phyloP scores from a whole-genome alignment of 1,284 basidiomycete species.

The Wolfiporia cocos region DNA sequence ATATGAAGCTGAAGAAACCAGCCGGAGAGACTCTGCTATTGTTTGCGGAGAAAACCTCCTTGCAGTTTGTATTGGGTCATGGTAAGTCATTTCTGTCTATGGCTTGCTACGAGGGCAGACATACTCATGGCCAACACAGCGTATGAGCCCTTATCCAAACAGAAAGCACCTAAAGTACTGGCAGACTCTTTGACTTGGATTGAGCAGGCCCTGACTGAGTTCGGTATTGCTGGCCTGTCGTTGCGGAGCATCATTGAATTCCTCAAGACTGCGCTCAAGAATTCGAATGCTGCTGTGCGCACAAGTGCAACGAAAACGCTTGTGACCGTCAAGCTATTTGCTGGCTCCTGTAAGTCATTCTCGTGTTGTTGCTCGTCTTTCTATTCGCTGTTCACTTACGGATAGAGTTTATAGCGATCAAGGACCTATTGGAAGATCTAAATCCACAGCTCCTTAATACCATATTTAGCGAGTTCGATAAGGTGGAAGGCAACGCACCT shows the following conservation, averaged over 20 bases:
- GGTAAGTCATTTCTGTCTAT: constrained; percentile 41
- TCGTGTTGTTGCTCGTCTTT: background rate
- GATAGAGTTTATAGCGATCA: constrained; percentile 59
- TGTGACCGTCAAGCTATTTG: constrained; percentile 89
- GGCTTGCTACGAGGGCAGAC: background rate
- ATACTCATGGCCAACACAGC: constrained; percentile 37
- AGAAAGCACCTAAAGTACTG: constrained; percentile 96
- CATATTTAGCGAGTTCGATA: constrained; percentile 91
- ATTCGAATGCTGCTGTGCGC: constrained; percentile 92
- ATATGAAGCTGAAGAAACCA: constrained; percentile 95
- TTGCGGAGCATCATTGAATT: constrained; percentile 88
- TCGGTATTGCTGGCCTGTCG: constrained; percentile 86
- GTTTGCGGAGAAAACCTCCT: constrained; percentile 90
- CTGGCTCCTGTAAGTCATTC: constrained; percentile 71
- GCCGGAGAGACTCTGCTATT: constrained; percentile 83
- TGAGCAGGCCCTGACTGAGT: constrained; percentile 85
- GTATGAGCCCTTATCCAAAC: constrained; percentile 88
- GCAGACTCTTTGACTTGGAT: constrained; percentile 92
- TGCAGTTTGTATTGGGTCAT: constrained; percentile 93
- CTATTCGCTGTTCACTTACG: constrained; percentile 9
- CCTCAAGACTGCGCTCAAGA: constrained; percentile 82
- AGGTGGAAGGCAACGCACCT: constrained; percentile 75
- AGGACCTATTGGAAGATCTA: constrained; percentile 88
- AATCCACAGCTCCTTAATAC: constrained; percentile 93
- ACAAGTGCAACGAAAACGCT: constrained; percentile 94